phyloP scores from a whole-genome alignment of 75 land plant species.

The Pinus albicaulis region DNA sequence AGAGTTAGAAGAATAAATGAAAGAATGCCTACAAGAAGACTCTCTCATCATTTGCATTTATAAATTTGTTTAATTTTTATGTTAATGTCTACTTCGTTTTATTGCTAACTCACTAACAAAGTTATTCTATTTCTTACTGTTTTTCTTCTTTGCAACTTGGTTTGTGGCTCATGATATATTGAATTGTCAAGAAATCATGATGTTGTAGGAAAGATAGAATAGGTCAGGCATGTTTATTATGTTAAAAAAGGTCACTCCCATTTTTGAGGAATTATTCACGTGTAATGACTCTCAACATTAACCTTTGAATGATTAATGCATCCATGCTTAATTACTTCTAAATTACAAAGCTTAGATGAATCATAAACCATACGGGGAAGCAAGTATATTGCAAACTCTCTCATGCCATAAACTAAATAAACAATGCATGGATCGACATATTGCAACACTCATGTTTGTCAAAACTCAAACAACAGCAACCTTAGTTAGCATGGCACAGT shows the following conservation, averaged over 20 bases:
- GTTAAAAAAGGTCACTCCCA: neutral
- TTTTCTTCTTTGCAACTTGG: neutral
- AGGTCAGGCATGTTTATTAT: neutral
- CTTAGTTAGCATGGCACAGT: neutral
- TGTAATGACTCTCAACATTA: too few relatives aligned
- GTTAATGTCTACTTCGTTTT: too few relatives aligned
- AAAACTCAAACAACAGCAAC: neutral
- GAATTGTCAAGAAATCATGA: neutral
- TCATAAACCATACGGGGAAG: neutral
- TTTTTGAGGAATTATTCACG: neutral
- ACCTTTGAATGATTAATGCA: too few relatives aligned
- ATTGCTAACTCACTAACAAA: too few relatives aligned
- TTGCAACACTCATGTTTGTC: neutral
- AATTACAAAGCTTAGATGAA: too few relatives aligned
- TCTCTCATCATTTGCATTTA: too few relatives aligned
- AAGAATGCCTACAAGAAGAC: too few relatives aligned
- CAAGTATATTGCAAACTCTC: neutral
- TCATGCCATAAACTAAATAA: neutral
- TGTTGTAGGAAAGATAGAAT: neutral
- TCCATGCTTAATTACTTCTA: too few relatives aligned
- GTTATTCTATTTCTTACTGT: too few relatives aligned
- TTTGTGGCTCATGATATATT: neutral
- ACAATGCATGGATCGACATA: neutral
- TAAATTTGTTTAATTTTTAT: too few relatives aligned
- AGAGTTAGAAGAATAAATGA: too few relatives aligned